Percentiles rank a stretch among this genome's conserved stretches.
Evolutionary conservation across 257 asterid species (phyloP).

Genomic region (Solanum lignicaule): DNA sequence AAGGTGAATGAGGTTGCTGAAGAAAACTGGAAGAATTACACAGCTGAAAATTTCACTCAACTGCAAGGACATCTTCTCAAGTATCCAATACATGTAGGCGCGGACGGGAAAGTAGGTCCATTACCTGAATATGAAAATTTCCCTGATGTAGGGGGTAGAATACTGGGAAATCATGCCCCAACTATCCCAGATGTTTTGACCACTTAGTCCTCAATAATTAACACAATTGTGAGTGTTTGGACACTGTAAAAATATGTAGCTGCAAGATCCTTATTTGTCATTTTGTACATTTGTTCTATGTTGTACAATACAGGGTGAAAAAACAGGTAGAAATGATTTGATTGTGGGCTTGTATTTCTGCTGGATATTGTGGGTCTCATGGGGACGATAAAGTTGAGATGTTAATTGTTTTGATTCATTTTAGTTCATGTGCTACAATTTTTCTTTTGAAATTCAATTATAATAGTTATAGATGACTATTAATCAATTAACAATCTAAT

Average conservation of each 20-base stretch:
- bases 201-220: conserved; percentile 21
- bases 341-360: neutral
- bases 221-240: neutral
- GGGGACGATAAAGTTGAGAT: neutral
- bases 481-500: neutral
- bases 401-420: neutral
- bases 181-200: conserved; percentile 68
- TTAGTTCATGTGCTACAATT: neutral
- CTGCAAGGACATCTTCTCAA: conserved; percentile 80
- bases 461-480: neutral
- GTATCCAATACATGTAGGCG: conserved; percentile 61
- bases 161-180: conserved; percentile 55
- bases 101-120: conserved; percentile 57
- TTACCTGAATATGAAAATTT: conserved; percentile 52
- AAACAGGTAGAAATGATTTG: neutral
- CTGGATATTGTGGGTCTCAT: neutral
- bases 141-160: conserved; percentile 81
- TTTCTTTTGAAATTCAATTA: neutral
- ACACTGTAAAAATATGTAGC: neutral
- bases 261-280: neutral
- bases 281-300: neutral
- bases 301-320: neutral
- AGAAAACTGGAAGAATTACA: conserved; percentile 52
- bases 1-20: conserved; percentile 55
- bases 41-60: conserved; percentile 24